Base-by-base conservation (phyloP, 148 eudicot genomes). In the Heliosperma pusillum region DNA sequence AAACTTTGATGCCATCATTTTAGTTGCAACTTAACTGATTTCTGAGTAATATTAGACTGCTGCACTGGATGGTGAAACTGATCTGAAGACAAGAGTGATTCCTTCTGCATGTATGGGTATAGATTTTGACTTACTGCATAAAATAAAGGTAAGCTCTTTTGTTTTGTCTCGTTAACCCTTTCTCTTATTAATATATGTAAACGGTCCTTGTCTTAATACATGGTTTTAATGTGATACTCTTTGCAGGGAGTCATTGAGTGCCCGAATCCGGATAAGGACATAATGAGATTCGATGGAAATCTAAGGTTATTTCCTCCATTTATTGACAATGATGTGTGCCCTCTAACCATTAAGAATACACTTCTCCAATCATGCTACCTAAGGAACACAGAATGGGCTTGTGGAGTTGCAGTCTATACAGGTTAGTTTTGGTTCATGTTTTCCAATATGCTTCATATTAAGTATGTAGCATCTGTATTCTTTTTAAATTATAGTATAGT, bases 361-460 rank as follows among this genome's bases (percentile, higher is more conserved):
- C 82, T 95, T 79, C 97, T 95, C 76, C 99, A 95, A 68, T 95
- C 99, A 76, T 95, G 99, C 91, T 95, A 95, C 88, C 82, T 95
- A 81, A 78, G 97, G 84, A 95, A 95, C 77, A 95, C 94, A 71
- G 97, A 95, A 83, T 95, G 99, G 99, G 99, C 96, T 80, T 95
- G 99, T 80, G 97, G 99, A 66, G 99, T 92, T 80, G 97, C 99
- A 71, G 82, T 95, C 74, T 95, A 95, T 75, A 92, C 99, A 71
- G 99, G 99, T 84, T 80, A 83, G 90, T 75, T 55, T 26, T 64
- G 40, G 45, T 56, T 52, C 63, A 6, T 24, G 55, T 19, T 70
- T 30, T 24, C 56, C 20, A 70, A 50, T 52, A 21, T 26, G 60
- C 40, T 24, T 70, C 73, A 50, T 50, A 52, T 25, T 25, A 52